Conservation (phyloP, 345 rosid genomes). For the Clausena lansium region DNA sequence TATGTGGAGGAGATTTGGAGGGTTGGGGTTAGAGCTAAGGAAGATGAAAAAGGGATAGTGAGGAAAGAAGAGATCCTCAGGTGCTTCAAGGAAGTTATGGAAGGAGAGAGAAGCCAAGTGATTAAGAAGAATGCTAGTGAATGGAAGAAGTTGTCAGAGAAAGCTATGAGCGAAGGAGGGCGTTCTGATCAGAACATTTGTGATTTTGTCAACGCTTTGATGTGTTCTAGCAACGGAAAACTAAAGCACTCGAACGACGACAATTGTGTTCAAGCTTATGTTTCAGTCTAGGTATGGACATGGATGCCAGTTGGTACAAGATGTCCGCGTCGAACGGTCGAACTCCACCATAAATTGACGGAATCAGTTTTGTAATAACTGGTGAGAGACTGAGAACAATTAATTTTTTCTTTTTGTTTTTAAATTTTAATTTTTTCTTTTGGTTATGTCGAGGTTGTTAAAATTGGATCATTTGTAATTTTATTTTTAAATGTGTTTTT, state of each 20-base stretch:
- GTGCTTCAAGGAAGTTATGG: slow-evolving; percentile 64
- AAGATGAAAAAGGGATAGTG: slow-evolving; percentile 55
- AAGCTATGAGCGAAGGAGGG: slow-evolving; percentile 61
- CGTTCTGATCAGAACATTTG: slow-evolving; percentile 44
- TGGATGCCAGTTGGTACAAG: too few relatives aligned
- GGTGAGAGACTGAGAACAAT: too few relatives aligned
- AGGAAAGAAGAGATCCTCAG: slow-evolving; percentile 42
- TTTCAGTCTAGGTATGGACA: too few relatives aligned
- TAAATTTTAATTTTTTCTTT: too few relatives aligned
- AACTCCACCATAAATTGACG: too few relatives aligned
- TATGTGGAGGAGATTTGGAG: slow-evolving; percentile 61
- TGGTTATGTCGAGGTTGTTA: too few relatives aligned
- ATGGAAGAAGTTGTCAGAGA: slow-evolving; percentile 53
- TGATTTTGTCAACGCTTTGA: slow-evolving; percentile 44
- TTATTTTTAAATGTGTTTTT: too few relatives aligned
- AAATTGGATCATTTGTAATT: too few relatives aligned
- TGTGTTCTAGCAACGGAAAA: not conserved
- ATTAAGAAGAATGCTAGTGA: slow-evolving; percentile 41
- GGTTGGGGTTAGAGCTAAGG: slow-evolving; percentile 56
- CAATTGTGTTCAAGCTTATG: not conserved
- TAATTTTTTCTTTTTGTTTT: too few relatives aligned
- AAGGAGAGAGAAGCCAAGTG: slow-evolving; percentile 45
- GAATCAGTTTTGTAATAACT: too few relatives aligned
- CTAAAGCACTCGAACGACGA: not conserved
- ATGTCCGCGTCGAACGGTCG: too few relatives aligned